phyloP scores from a whole-genome alignment of 2,329 filamentous ascomycete genomes.

The Sporothrix mexicana region DNA sequence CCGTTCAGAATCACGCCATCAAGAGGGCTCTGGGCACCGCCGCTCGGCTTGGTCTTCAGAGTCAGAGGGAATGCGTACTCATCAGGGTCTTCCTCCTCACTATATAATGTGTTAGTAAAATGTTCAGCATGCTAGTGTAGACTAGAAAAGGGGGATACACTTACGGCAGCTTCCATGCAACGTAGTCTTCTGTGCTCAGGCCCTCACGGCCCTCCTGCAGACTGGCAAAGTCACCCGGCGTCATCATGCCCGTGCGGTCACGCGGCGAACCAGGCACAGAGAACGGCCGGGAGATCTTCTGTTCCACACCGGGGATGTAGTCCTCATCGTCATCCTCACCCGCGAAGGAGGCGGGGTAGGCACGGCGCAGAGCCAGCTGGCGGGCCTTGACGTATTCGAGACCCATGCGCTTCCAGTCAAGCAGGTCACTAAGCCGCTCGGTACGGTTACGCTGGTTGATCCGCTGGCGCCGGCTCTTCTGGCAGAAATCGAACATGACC shows the following conservation, averaged over 20 bases:
- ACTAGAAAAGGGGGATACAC: constrained; percentile 50
- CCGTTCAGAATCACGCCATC: constrained; percentile 52
- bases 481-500: constrained; percentile 91
- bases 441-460: constrained; percentile 99
- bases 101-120: constrained; percentile 51
- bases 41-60: constrained; percentile 59
- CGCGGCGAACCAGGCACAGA: constrained; percentile 92
- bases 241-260: constrained; percentile 97
- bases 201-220: constrained; percentile 94
- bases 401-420: constrained; percentile 99
- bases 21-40: constrained; percentile 50
- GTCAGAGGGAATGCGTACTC: constrained; percentile 67
- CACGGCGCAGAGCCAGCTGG: constrained; percentile 86
- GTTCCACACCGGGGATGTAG: constrained; percentile 89
- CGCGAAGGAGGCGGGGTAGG: constrained; percentile 86
- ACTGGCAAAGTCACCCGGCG: constrained; percentile 95
- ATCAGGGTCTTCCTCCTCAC: constrained; percentile 92
- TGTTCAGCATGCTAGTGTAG: constrained; percentile 26
- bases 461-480: constrained; percentile 91
- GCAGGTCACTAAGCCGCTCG: constrained; percentile 88
- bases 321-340: constrained; percentile 84
- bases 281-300: constrained; percentile 93
- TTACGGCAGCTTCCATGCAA: constrained; percentile 97
- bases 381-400: constrained; percentile 99
- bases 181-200: constrained; percentile 94